phyloP scores from a whole-genome alignment of 306 rosid species.

The Cicer bijugum region DNA sequence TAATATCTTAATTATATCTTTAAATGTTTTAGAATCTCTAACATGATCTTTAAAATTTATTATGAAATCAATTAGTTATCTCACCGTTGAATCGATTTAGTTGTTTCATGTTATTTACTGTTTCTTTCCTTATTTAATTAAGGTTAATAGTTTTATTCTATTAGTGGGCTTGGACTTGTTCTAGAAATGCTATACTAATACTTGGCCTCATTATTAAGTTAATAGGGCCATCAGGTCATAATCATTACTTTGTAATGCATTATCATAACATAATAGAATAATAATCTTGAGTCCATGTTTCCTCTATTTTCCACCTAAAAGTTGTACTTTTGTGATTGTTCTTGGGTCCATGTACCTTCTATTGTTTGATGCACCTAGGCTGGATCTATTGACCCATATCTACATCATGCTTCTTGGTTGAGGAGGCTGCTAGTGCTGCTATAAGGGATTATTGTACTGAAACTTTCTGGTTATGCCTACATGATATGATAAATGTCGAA shows the following conservation, averaged over 20 bases:
- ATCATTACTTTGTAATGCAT: conserved; percentile 4
- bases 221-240: conserved; percentile 6
- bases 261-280: conserved; percentile 1
- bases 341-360: not conserved
- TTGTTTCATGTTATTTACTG: no score
- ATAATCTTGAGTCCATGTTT: not conserved
- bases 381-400: not conserved
- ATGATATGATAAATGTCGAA: conserved; percentile 33
- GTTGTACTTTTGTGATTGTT: conserved; percentile 20
- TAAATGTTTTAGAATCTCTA: not conserved
- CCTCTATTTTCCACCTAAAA: conserved; percentile 16
- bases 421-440: conserved; percentile 18
- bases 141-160: conserved; percentile 2
- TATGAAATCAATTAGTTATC: not conserved
- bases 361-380: not conserved
- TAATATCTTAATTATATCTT: conserved; percentile 1
- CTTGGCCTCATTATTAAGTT: conserved; percentile 19
- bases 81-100: not conserved
- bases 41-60: not conserved
- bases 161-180: conserved; percentile 22
- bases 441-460: conserved; percentile 24
- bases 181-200: conserved; percentile 7
- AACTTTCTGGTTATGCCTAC: not conserved
- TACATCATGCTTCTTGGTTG: not conserved
- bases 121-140: not conserved